A percentile compares a stretch with the other conserved stretches of the same genome.
Conservation (phyloP, 2,329 filamentous ascomycete genomes). For the Chlorencoelia australis region DNA sequence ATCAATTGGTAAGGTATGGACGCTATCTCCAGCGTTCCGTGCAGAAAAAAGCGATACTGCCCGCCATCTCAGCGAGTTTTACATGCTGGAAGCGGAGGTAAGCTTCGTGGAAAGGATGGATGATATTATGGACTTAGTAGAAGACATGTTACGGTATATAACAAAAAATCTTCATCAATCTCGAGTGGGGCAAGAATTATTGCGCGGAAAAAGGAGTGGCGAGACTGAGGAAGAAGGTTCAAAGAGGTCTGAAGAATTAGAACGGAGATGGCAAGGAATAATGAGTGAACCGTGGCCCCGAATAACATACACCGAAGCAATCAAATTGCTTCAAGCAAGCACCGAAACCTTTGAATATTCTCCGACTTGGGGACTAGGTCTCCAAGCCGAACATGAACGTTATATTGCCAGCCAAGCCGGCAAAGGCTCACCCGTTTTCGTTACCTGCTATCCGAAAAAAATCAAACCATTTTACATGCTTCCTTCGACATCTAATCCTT, state of each 20-base stretch:
- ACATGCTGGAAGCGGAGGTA: conserved; percentile 93
- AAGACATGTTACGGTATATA: conserved; percentile 60
- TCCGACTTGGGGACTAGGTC: conserved; percentile 60
- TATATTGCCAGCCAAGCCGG: conserved; percentile 62
- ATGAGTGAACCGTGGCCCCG: conserved; percentile 56
- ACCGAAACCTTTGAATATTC: conserved; percentile 52
- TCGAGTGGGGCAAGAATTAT: conserved; percentile 43
- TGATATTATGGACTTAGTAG: conserved; percentile 68
- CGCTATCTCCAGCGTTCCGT: conserved; percentile 84
- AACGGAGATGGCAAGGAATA: conserved; percentile 64
- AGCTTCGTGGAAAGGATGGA: conserved; percentile 64
- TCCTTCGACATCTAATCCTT: conserved; percentile 32
- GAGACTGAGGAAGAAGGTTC: conserved; percentile 4
- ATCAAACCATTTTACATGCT: conserved; percentile 93
- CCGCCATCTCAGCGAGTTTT: conserved; percentile 92
- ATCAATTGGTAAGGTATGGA: conserved; percentile 84
- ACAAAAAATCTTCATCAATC: conserved; percentile 34
- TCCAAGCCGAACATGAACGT: conserved; percentile 89
- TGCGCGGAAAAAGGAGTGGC: conserved; percentile 7
- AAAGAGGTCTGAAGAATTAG: conserved; percentile 35
- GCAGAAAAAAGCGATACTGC: conserved; percentile 90
- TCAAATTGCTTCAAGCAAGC: conserved; percentile 55
- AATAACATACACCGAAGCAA: conserved; percentile 73
- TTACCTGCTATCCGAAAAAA: conserved; percentile 81
- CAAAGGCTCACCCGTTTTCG: conserved; percentile 59